Percentiles rank a stretch among this genome's conserved stretches.
These are phyloP conservation scores for Myxozyma sirexii DNA, from an alignment of 805 yeast species.

Conservation along the genomic window DNA sequence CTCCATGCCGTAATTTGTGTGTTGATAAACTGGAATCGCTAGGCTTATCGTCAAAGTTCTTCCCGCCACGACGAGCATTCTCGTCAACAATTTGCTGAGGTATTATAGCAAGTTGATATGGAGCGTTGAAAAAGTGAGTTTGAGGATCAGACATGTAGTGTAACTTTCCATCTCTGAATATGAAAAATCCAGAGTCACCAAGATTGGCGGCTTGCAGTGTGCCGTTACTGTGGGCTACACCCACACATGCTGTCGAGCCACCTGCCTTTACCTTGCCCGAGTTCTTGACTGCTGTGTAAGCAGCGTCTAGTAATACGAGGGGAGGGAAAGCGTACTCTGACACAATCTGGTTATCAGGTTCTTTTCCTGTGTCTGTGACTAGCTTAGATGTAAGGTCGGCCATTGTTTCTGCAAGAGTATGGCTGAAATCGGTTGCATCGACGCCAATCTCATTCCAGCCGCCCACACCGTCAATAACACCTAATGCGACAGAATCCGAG, in stretches of 20 bases:
- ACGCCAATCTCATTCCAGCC: conserved; percentile 94
- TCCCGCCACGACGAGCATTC: conserved; percentile 39
- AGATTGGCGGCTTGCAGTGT: conserved; percentile 68
- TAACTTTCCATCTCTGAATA: conserved; percentile 67
- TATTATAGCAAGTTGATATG: conserved; percentile 84
- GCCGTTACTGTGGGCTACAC: conserved; percentile 60
- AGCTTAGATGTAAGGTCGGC: conserved; percentile 40
- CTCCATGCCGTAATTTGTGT: conserved; percentile 69
- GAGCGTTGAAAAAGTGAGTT: conserved; percentile 87
- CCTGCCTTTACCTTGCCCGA: conserved; percentile 78
- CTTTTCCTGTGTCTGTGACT: conserved; percentile 8
- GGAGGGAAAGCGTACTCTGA: conserved; percentile 44
- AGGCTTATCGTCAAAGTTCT: conserved; percentile 74
- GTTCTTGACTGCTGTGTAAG: conserved; percentile 57
- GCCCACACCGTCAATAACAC: conserved; percentile 86
- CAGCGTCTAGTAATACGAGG: conserved; percentile 53
- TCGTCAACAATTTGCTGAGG: conserved; percentile 53
- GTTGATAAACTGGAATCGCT: conserved; percentile 64
- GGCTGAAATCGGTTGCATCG: conserved; percentile 83
- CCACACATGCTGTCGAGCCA: conserved; percentile 90
- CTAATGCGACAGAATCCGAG: conserved; percentile 36
- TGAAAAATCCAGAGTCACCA: conserved; percentile 95
- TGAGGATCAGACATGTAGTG: conserved; percentile 72
- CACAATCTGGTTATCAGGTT: conserved; percentile 1
- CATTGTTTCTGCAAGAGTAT: conserved; percentile 70